Percentiles rank a stretch among this genome's conserved stretches.
phyloP scores from a whole-genome alignment of 768 basidiomycete genomes.

The Sarcomyxa edulis region DNA sequence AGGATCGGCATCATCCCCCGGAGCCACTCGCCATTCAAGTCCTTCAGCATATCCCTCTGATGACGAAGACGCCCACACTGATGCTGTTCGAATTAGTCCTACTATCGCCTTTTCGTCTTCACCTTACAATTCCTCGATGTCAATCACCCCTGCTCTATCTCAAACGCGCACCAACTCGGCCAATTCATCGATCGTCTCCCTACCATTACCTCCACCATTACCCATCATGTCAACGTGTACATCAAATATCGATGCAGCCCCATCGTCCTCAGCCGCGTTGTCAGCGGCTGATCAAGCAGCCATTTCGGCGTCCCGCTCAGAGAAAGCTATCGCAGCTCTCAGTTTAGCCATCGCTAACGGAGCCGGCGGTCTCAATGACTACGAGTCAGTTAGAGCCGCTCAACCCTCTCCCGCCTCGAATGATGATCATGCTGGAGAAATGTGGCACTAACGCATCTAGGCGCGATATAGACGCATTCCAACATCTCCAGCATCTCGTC shows the following conservation, averaged over 20 bases:
- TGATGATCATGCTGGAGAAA: constrained; percentile 47
- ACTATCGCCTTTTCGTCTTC: constrained; percentile 5
- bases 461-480: too few species aligned
- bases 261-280: constrained; percentile 5
- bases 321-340: constrained; percentile 57
- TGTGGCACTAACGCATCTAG: constrained; percentile 50
- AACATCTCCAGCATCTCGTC: too few species aligned
- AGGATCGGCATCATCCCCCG: constrained; percentile 20
- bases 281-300: too few species aligned
- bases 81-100: constrained; percentile 4
- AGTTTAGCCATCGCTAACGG: constrained; percentile 59
- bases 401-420: constrained; percentile 27
- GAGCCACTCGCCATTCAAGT: constrained; percentile 17
- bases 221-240: constrained; percentile 6
- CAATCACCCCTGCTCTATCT: constrained; percentile 25
- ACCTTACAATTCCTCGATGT: constrained; percentile 10
- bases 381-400: constrained; percentile 38
- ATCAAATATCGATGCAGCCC: constrained; percentile 8
- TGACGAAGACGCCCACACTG: constrained; percentile 21
- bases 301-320: constrained; percentile 41
- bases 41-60: constrained; percentile 27
- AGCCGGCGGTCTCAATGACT: constrained; percentile 55
- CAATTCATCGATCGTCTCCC: constrained; percentile 34
- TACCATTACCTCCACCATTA: constrained; percentile 18
- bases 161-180: constrained; percentile 29